phyloP scores from a whole-genome alignment of 75 land plant genomes.

The Adiantum capillusveneris region DNA sequence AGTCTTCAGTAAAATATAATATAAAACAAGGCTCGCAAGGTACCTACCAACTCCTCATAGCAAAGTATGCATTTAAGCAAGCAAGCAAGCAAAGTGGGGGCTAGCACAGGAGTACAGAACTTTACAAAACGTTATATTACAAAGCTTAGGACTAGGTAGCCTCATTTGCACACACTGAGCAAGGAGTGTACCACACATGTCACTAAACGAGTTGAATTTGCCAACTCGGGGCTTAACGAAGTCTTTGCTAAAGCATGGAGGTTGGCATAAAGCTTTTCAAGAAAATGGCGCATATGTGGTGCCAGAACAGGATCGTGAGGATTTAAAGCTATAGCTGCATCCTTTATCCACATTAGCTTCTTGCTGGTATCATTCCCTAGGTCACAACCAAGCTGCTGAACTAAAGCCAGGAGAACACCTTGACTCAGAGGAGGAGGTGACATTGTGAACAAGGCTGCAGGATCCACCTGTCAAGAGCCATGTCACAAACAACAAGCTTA shows the following conservation, averaged over 20 bases:
- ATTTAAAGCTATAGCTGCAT: slow-evolving; percentile 65
- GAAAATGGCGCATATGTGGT: slow-evolving; percentile 77
- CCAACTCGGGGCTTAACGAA: slow-evolving; percentile 22
- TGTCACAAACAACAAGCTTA: too few species aligned
- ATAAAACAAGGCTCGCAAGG: too few species aligned
- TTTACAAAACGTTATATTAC: too few species aligned
- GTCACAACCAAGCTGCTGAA: slow-evolving; percentile 95
- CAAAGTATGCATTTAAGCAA: too few species aligned
- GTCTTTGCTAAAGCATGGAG: slow-evolving; percentile 38
- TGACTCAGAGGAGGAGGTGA: slow-evolving; percentile 81
- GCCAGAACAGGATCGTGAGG: slow-evolving; percentile 82
- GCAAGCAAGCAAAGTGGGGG: too few species aligned
- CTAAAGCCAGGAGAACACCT: slow-evolving; percentile 90
- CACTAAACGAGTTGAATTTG: slow-evolving; percentile 47
- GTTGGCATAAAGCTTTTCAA: slow-evolving; percentile 77
- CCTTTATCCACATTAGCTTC: slow-evolving; percentile 81
- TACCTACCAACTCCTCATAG: too few species aligned
- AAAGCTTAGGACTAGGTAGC: too few species aligned
- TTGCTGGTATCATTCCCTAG: slow-evolving; percentile 67
- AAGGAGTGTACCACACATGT: slow-evolving; percentile 87
- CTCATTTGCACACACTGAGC: slow-evolving; percentile 72
- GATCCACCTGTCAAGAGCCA: slow-evolving; percentile 54
- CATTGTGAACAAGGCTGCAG: slow-evolving; percentile 39
- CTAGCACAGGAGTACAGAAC: too few species aligned
- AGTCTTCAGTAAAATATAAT: too few species aligned